A percentile compares a stretch with the other conserved stretches of the same genome.
These are phyloP conservation scores for Papilionanthe hybrid DNA, from an alignment of 116 monocot genomes.

Conservation along the genomic window DNA sequence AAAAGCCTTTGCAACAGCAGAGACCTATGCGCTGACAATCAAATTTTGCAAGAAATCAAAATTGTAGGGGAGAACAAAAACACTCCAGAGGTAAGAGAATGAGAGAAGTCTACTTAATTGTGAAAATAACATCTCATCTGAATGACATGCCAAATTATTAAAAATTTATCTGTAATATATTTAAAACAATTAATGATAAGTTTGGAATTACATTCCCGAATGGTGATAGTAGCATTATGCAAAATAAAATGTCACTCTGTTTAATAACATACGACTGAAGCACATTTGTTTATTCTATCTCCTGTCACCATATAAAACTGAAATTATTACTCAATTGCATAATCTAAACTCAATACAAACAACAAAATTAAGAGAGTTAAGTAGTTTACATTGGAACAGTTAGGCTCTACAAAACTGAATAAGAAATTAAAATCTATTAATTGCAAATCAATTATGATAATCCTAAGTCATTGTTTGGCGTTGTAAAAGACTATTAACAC, in stretches of 20 bases:
- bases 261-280: neutral
- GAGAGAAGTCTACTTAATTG: neutral
- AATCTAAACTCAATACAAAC: neutral
- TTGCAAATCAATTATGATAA: slow-evolving; percentile 2
- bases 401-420: too few relatives aligned
- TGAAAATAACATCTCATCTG: neutral
- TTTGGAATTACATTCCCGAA: neutral
- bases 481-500: neutral
- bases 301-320: too few relatives aligned
- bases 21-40: neutral
- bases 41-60: neutral
- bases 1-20: slow-evolving; percentile 7
- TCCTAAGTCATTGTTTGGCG: neutral
- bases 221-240: neutral
- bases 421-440: neutral
- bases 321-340: neutral
- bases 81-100: neutral
- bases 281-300: neutral
- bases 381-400: too few relatives aligned
- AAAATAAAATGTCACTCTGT: neutral
- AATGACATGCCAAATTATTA: neutral
- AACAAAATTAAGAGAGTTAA: neutral
- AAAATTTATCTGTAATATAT: neutral
- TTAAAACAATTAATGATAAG: neutral
- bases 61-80: neutral